Conservation (phyloP, 441 rosid species). For the Adansonia gregorii region DNA sequence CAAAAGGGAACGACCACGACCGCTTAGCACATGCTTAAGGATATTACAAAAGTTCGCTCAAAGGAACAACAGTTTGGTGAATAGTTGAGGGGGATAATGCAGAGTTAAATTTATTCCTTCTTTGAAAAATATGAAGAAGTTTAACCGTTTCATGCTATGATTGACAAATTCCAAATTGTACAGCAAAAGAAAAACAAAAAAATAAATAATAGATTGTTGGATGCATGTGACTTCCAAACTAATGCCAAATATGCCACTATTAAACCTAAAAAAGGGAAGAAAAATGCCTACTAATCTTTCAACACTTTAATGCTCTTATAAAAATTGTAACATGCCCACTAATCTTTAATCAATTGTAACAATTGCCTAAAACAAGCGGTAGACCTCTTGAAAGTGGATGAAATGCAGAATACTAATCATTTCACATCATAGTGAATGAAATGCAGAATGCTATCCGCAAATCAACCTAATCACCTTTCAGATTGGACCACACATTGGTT, state of each 20-base stretch:
- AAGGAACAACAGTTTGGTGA: slow-evolving; percentile 4
- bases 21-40: neutral
- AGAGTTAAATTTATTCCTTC: neutral
- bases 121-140: slow-evolving; percentile 3
- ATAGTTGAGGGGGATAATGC: neutral
- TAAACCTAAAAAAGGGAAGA: neutral
- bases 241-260: neutral
- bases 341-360: slow-evolving; percentile 10
- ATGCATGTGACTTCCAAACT: neutral
- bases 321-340: neutral
- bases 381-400: neutral
- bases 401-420: neutral
- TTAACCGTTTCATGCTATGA: neutral
- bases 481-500: slow-evolving; percentile 1
- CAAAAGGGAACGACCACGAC: neutral
- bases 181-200: neutral
- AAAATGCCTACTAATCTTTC: neutral
- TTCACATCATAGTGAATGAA: neutral
- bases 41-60: neutral
- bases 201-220: neutral
- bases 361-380: neutral
- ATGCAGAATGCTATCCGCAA: slow-evolving; percentile 11
- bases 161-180: neutral
- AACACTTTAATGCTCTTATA: slow-evolving; percentile 11
- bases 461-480: neutral